Conservation (phyloP, 352 stramenopile genomes). For the Elongisporangium anandrum region DNA sequence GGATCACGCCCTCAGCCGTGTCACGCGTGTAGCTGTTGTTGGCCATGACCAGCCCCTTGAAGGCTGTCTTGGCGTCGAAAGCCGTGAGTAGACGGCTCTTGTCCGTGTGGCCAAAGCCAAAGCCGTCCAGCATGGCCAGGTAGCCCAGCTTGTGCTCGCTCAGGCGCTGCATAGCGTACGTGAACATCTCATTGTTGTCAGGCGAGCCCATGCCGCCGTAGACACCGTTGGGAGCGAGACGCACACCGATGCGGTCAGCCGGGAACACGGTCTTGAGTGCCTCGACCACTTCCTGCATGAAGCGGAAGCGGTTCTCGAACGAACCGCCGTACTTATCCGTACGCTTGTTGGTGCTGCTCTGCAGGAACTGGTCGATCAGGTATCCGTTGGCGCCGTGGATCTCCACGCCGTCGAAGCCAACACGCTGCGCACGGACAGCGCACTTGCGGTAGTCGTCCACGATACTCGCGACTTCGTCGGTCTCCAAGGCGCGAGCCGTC, state of each 20-base stretch:
- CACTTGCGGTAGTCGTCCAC: slow-evolving; percentile 76
- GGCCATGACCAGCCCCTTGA: slow-evolving; percentile 12
- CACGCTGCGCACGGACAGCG: slow-evolving; percentile 55
- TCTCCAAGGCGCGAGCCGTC: slow-evolving; percentile 12
- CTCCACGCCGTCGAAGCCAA: slow-evolving; percentile 86
- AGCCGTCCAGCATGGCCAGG: slow-evolving; percentile 23
- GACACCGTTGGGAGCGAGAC: slow-evolving; percentile 20
- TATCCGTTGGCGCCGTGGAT: slow-evolving; percentile 88
- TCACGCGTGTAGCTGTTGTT: slow-evolving; percentile 16
- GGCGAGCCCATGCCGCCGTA: slow-evolving; percentile 23
- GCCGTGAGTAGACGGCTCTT: slow-evolving; percentile 9
- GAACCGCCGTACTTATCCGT: slow-evolving; percentile 79
- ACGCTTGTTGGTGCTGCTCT: slow-evolving; percentile 52
- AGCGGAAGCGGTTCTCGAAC: slow-evolving; percentile 68
- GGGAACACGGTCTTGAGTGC: slow-evolving; percentile 28
- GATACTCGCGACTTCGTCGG: slow-evolving; percentile 25
- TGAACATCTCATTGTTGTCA: slow-evolving; percentile 36
- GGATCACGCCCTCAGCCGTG: slow-evolving; percentile 17
- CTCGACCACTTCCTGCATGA: slow-evolving; percentile 66
- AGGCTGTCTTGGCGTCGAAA: slow-evolving; percentile 21
- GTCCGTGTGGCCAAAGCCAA: slow-evolving; percentile 17
- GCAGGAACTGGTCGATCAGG: slow-evolving; percentile 69
- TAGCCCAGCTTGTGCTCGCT: slow-evolving; percentile 18
- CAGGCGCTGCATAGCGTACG: slow-evolving; percentile 25
- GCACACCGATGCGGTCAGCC: slow-evolving; percentile 22